Evolutionary conservation across 2,329 filamentous ascomycete genomes (phyloP), one percentile per base, ranked within the genome.

Genomic region (Alternaria angustiovoidea): DNA sequence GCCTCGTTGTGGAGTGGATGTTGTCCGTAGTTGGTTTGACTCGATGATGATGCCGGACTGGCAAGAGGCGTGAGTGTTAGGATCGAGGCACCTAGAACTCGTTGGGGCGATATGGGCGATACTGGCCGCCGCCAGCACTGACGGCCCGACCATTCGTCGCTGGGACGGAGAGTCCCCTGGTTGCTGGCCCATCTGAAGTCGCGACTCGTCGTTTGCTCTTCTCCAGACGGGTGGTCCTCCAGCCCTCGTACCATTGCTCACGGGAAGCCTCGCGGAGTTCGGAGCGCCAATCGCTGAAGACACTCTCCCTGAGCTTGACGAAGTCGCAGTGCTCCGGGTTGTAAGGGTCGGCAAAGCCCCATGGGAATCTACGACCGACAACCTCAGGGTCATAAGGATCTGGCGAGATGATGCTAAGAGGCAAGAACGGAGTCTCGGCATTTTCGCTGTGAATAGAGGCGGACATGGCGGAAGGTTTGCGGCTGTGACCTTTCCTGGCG

Each of bases 341-440:
- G 82, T 95, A 94, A 0, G 95, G 95, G 74, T 98, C 93, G 5
- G 95, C 95, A 70, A 97, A 96, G 7, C 95, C 95, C 95, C 95
- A 99, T 0, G 95, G 92, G 77, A 98, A 99, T 66, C 90, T 89
- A 61, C 95, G 91, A 46, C 95, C 95, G 61, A 96, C 82, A 16
- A 91, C 84, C 32, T 86, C 87, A 8, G 90, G 89, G 71, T 96
- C 92, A 80, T 98, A 96, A 42, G 92, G 87, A 77, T 99, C 95
- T 0, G 95, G 95, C 63, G 93, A 97, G 76, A 99, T 91, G 76
- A 97, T 92, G 41, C 93, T 97, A 74, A 98, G 88, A 1, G 95
- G 95, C 26, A 97, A 82, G 75, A 92, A 91, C 0, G 92, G 92
- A 11, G 80, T 74, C 57, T 83, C 82, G 64, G 80, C 73, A 69